Percentiles rank a stretch among this genome's conserved stretches.
Evolutionary conservation across 257 asterid genomes (phyloP).

Genomic region (Oldenlandia corymbosa): DNA sequence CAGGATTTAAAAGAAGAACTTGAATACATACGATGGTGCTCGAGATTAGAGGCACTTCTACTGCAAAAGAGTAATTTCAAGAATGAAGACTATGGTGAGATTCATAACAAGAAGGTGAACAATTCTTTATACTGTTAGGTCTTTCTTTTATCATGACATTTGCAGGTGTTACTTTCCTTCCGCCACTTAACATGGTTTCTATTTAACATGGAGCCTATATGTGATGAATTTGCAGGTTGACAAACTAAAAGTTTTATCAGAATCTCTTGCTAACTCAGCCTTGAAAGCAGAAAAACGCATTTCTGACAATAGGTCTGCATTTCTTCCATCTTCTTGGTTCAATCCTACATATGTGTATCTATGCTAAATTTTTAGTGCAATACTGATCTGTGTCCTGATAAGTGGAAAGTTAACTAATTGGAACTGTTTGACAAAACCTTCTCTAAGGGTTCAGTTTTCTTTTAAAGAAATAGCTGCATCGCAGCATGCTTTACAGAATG

Average conservation of each 20-base stretch:
- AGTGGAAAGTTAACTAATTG: conserved; percentile 1
- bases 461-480: neutral
- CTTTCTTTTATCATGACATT: conserved; percentile 6
- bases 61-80: conserved; percentile 45
- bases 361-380: neutral
- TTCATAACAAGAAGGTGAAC: conserved; percentile 51
- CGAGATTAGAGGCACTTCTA: conserved; percentile 65
- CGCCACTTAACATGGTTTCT: neutral
- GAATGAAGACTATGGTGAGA: conserved; percentile 34
- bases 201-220: conserved; percentile 19
- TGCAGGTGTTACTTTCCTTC: neutral
- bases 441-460: neutral
- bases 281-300: conserved; percentile 69
- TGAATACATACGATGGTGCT: conserved; percentile 49
- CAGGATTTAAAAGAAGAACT: conserved; percentile 65
- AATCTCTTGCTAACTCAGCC: conserved; percentile 82
- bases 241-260: conserved; percentile 72
- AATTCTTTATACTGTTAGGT: conserved; percentile 11
- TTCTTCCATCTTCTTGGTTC: conserved; percentile 17
- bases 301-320: conserved; percentile 62
- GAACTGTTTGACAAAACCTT: neutral
- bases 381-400: neutral
- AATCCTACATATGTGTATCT: neutral
- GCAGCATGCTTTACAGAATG: neutral
- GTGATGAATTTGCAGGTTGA: conserved; percentile 55